A percentile compares a stretch with the other conserved stretches of the same genome.
Conservation (phyloP, 495 filamentous ascomycete genomes). For the Bacidia gigantensis region DNA sequence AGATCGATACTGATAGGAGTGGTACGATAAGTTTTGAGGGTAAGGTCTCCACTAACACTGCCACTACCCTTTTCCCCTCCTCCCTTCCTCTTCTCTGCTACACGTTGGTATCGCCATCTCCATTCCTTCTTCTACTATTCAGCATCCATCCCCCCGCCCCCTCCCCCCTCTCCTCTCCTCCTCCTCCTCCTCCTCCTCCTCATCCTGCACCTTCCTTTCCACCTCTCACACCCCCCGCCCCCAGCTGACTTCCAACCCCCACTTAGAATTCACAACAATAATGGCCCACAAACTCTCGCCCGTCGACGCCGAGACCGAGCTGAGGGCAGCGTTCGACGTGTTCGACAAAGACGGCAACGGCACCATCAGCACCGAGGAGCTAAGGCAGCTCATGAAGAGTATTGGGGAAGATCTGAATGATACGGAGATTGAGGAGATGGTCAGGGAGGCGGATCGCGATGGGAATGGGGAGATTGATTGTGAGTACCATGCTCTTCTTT, state of each 20-base stretch:
- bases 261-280: constrained; percentile 32
- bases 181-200: neutral
- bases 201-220: neutral
- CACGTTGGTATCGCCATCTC: neutral
- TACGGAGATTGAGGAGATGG: constrained; percentile 35
- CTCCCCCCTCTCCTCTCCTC: neutral
- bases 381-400: constrained; percentile 30
- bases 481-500: constrained; percentile 14
- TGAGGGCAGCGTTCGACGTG: constrained; percentile 33
- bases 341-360: constrained; percentile 37
- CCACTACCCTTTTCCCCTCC: neutral
- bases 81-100: neutral
- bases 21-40: constrained; percentile 35
- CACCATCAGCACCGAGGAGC: constrained; percentile 32
- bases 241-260: neutral
- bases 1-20: constrained; percentile 31
- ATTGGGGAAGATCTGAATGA: constrained; percentile 35
- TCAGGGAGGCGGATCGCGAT: constrained; percentile 33
- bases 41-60: constrained; percentile 12
- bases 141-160: neutral
- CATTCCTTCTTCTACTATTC: neutral
- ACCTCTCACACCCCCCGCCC: neutral
- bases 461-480: constrained; percentile 36
- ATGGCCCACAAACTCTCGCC: constrained; percentile 30
- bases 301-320: constrained; percentile 32